Evolutionary conservation across 1,284 basidiomycete species (phyloP).

Genomic region (Sanghuangporus baumii): DNA sequence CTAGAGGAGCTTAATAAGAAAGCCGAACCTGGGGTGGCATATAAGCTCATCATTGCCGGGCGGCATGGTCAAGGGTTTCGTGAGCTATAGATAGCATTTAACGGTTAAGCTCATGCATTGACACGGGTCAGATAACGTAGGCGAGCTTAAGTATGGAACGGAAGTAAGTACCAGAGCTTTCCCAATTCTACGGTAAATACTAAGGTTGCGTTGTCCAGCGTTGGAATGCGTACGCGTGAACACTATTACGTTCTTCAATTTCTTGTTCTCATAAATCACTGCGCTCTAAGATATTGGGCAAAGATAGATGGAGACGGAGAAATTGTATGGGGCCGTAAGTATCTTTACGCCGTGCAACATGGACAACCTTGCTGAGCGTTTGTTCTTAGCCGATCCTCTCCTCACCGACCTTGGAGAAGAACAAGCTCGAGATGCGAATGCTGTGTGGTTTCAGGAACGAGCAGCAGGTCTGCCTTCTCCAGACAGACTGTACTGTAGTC

Average conservation of each 20-base stretch:
- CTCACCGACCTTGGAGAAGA: constrained; percentile 61
- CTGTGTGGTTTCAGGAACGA: constrained; percentile 56
- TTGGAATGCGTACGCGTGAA: constrained; percentile 49
- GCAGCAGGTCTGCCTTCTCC: constrained; percentile 52
- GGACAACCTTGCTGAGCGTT: neutral
- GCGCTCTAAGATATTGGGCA: constrained; percentile 54
- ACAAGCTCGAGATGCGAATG: constrained; percentile 55
- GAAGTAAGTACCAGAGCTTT: constrained; percentile 24
- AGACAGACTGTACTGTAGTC: constrained; percentile 61
- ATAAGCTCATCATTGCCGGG: constrained; percentile 63
- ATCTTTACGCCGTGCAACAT: neutral
- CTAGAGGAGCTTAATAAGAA: constrained; percentile 42
- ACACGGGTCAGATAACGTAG: constrained; percentile 59
- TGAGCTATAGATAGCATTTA: constrained; percentile 29
- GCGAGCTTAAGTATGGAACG: constrained; percentile 64
- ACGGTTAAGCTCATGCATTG: neutral
- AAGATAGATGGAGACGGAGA: constrained; percentile 65
- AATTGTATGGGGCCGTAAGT: constrained; percentile 75
- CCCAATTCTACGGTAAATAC: neutral
- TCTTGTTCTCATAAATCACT: neutral
- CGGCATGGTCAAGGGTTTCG: constrained; percentile 72
- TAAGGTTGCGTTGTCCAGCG: constrained; percentile 23
- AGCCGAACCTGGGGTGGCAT: constrained; percentile 34
- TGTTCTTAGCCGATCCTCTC: constrained; percentile 60
- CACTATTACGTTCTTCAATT: neutral